Base-by-base conservation (phyloP, 2,329 filamentous ascomycete species). In the Tolypocladium cylindrosporum region DNA sequence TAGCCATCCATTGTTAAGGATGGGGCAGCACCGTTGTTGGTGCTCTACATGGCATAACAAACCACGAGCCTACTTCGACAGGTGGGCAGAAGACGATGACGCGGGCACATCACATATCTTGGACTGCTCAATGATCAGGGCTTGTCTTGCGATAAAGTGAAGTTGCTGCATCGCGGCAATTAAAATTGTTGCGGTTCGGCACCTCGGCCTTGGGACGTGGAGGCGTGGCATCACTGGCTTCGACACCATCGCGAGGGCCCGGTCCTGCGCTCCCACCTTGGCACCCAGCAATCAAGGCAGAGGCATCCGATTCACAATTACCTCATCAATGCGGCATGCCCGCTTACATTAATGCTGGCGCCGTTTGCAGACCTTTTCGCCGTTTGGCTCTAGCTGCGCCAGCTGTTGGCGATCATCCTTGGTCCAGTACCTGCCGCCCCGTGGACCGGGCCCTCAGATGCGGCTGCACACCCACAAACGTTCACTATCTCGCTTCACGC, bases 31-130 rank as follows among this genome's bases (percentile, higher is more conserved):
- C 27, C 3, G 9, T 8, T 31, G 41, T n/a, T 41, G 13, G 48
- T 36, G 31, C 19, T 34, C 37, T 50, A 34, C 27, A 24, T 16
- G 34, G n/a, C 51, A 41, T 50, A 39, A 8, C 45, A 48, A 54
- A 55, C 48, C 54, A 54, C 45, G 55, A 31, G 56, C n/a, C 51
- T 39, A 37, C 50, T 19, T 40, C 52, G 54, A 51, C 48, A 43
- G 45, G 34, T 58, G 55, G 43, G 48, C 48, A n/a, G 7, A 10
- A n/a, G 36, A 37, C 24, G 52, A 40, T 54, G 59, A 56, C 41
- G 57, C 55, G 55, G 50, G 55, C 51, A 59, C 59, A 58, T 60
- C 59, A 53, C 59, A 56, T 56, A 56, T 60, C 57, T 55, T 36
- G 45, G 60, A 50, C 59, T 48, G 43, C 56, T 50, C 41, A 34